These are phyloP conservation scores for Penicillium expansum DNA, from an alignment of 2,329 filamentous ascomycete species.

Conservation along the genomic window DNA sequence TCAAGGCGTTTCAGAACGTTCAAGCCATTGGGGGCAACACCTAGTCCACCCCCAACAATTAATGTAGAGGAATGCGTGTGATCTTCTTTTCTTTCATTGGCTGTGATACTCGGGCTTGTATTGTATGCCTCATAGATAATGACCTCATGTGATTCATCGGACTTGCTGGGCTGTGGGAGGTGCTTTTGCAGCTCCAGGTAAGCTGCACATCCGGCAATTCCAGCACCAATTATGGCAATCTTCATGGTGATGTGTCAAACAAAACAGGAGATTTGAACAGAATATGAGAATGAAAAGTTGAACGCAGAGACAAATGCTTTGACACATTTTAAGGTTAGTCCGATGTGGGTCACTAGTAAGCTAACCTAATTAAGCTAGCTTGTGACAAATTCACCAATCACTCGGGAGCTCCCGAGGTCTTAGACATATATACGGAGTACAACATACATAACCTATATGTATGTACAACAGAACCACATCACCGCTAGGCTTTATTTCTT, in stretches of 20 bases:
- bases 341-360: neutral
- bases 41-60: conserved; percentile 40
- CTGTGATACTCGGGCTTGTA: conserved; percentile 26
- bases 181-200: conserved; percentile 44
- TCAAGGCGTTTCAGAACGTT: conserved; percentile 40
- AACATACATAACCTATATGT: too few species aligned
- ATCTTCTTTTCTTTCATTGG: conserved; percentile 16
- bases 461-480: too few species aligned
- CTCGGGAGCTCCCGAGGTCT: too few species aligned
- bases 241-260: conserved; percentile 32
- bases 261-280: neutral
- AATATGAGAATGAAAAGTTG: neutral
- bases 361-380: neutral
- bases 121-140: conserved; percentile 44
- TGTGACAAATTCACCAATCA: neutral
- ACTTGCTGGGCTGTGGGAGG: conserved; percentile 26
- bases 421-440: too few species aligned
- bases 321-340: neutral
- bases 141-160: conserved; percentile 28
- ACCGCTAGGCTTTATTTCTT: too few species aligned
- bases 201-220: conserved; percentile 41
- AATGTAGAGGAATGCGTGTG: conserved; percentile 35
- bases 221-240: conserved; percentile 45
- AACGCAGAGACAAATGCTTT: neutral
- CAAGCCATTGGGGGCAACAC: conserved; percentile 42